Evolutionary conservation across 129 eudicot genomes (phyloP).

Genomic region (Sambucus nigra): DNA sequence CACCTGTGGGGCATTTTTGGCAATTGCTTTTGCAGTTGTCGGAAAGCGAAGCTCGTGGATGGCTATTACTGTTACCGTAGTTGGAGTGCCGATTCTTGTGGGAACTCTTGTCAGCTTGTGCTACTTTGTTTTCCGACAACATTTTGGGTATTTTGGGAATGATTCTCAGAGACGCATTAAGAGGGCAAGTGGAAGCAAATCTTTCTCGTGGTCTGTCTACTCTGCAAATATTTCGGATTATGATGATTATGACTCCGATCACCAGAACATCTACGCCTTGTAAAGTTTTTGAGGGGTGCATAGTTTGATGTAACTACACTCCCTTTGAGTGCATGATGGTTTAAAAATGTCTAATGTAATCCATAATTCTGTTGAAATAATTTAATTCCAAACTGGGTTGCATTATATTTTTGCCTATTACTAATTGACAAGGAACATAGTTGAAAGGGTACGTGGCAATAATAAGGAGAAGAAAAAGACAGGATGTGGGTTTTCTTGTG

Average conservation of each 20-base stretch:
- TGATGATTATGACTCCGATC: conserved; percentile 63
- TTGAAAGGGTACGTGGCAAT: too few relatives aligned
- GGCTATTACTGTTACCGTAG: conserved; percentile 62
- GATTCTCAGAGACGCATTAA: conserved; percentile 80
- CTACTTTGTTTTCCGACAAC: conserved; percentile 71
- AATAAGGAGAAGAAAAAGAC: too few relatives aligned
- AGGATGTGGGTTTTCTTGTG: too few relatives aligned
- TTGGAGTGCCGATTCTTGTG: conserved; percentile 63
- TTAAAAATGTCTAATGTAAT: too few relatives aligned
- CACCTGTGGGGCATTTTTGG: conserved; percentile 89
- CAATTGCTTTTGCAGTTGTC: conserved; percentile 80
- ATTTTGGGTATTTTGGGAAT: conserved; percentile 42
- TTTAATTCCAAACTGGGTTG: too few relatives aligned
- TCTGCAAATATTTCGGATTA: conserved; percentile 68
- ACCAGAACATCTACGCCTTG: conserved; percentile 70
- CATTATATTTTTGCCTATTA: too few relatives aligned
- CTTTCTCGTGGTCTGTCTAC: conserved; percentile 67
- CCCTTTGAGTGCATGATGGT: too few relatives aligned
- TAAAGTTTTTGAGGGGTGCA: conserved; percentile 19
- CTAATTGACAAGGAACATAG: too few relatives aligned
- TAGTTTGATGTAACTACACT: too few relatives aligned
- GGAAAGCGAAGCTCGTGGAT: conserved; percentile 76
- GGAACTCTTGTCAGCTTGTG: conserved; percentile 79
- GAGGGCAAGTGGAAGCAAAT: conserved; percentile 76
- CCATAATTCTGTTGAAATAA: too few relatives aligned